phyloP scores from a whole-genome alignment of 2,329 filamentous ascomycete genomes.

The Fusarium nelsonii region DNA sequence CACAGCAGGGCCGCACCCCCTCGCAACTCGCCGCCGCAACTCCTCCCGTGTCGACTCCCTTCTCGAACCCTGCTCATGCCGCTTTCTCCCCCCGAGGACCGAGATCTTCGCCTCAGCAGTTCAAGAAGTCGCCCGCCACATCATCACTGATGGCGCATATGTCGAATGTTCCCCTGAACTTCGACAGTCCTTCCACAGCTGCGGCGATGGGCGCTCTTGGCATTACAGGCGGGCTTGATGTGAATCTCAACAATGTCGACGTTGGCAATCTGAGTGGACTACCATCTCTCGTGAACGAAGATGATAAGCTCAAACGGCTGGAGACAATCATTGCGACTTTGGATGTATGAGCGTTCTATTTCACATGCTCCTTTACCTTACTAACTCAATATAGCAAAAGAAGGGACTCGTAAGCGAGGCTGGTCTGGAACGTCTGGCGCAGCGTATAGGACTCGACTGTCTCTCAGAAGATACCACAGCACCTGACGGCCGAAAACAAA shows the following conservation, averaged over 20 bases:
- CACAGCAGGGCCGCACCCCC: conserved; percentile 59
- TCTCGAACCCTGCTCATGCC: conserved; percentile 69
- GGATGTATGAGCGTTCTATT: conserved; percentile 55
- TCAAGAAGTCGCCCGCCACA: conserved; percentile 73
- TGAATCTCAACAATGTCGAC: conserved; percentile 64
- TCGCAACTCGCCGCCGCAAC: conserved; percentile 69
- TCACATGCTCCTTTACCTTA: not conserved
- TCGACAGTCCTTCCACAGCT: conserved; percentile 73
- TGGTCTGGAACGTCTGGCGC: conserved; percentile 78
- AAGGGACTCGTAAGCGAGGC: conserved; percentile 79
- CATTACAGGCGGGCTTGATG: conserved; percentile 64
- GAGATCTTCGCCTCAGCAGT: conserved; percentile 72
- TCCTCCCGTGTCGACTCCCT: conserved; percentile 75
- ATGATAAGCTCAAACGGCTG: conserved; percentile 67
- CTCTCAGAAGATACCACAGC: conserved; percentile 68
- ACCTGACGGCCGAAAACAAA: conserved; percentile 62
- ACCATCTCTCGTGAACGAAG: conserved; percentile 60
- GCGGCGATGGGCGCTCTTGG: conserved; percentile 70
- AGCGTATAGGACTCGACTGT: conserved; percentile 74
- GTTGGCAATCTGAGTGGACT: conserved; percentile 61
- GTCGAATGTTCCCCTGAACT: conserved; percentile 64
- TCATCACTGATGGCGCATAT: conserved; percentile 63
- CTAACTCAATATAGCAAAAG: conserved; percentile 51
- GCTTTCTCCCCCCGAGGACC: conserved; percentile 70
- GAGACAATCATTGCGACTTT: conserved; percentile 64